These are phyloP conservation scores for Alternaria triticimaculans DNA, from an alignment of 2,329 filamentous ascomycete genomes.

Conservation along the genomic window DNA sequence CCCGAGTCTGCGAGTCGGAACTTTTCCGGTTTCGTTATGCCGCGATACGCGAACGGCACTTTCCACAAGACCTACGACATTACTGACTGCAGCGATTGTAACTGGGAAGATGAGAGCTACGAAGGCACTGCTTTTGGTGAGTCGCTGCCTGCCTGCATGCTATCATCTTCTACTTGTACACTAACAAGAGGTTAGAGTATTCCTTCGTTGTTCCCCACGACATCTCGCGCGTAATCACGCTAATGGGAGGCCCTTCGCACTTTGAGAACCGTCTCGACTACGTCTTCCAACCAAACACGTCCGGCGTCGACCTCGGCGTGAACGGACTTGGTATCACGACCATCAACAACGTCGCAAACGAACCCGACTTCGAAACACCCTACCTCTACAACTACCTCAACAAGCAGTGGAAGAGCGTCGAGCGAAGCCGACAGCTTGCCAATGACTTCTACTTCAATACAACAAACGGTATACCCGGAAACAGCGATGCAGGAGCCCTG, in stretches of 20 bases:
- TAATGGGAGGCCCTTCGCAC: constrained; percentile 50
- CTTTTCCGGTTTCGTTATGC: constrained; percentile 48
- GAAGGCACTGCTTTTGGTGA: constrained; percentile 51
- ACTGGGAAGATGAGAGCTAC: constrained; percentile 52
- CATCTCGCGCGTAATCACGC: constrained; percentile 50
- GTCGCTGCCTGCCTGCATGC: background rate
- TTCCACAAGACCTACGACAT: constrained; percentile 52
- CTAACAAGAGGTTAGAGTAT: constrained; percentile 42
- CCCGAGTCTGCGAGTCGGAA: constrained; percentile 45
- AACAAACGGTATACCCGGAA: constrained; percentile 53
- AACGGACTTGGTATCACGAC: constrained; percentile 46
- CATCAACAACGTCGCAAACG: constrained; percentile 49
- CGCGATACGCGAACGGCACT: constrained; percentile 44
- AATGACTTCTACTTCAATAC: constrained; percentile 52
- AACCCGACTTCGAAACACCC: constrained; percentile 50
- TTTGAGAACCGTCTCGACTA: constrained; percentile 53
- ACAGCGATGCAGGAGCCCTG: constrained; percentile 56
- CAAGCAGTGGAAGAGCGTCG: constrained; percentile 47
- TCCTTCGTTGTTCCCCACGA: constrained; percentile 54
- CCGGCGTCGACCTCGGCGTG: constrained; percentile 44
- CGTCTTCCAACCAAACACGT: constrained; percentile 49
- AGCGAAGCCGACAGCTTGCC: constrained; percentile 42
- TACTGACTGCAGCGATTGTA: constrained; percentile 51
- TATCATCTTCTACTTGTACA: background rate
- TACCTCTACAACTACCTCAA: constrained; percentile 54